Percentiles rank a stretch among this genome's conserved stretches.
These are phyloP conservation scores for Jackrogersella multiformis DNA, from an alignment of 495 filamentous ascomycete genomes.

Conservation along the genomic window DNA sequence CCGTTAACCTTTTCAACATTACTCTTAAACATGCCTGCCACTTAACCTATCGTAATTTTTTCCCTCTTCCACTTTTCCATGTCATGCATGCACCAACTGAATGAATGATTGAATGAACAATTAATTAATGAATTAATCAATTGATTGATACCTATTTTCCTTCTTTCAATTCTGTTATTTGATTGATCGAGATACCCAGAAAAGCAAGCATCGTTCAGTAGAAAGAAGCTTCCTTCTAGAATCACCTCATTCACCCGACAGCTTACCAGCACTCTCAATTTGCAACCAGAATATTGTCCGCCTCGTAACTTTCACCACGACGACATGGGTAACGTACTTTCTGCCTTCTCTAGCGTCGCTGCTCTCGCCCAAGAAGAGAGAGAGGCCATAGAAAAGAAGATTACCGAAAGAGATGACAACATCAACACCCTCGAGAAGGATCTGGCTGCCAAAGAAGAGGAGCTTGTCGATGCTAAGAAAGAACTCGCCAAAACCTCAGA, in stretches of 20 bases:
- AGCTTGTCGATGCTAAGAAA: slow-evolving; percentile 51
- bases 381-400: slow-evolving; percentile 52
- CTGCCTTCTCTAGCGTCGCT: slow-evolving; percentile 30
- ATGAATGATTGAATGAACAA: slow-evolving; percentile 31
- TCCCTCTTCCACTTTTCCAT: slow-evolving; percentile 21
- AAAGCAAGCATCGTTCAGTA: slow-evolving; percentile 14
- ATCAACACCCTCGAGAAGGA: slow-evolving; percentile 57
- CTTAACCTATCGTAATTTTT: slow-evolving; percentile 41
- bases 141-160: slow-evolving; percentile 13
- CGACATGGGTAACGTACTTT: slow-evolving; percentile 41
- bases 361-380: slow-evolving; percentile 46
- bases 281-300: too few relatives aligned
- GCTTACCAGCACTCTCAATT: not conserved
- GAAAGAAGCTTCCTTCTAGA: slow-evolving; percentile 1
- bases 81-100: slow-evolving; percentile 38
- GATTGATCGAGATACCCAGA: slow-evolving; percentile 33
- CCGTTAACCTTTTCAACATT: slow-evolving; percentile 1
- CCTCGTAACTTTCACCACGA: too few relatives aligned
- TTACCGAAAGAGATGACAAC: slow-evolving; percentile 48
- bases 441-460: slow-evolving; percentile 58
- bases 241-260: not conserved
- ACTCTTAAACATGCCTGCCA: not conserved
- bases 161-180: slow-evolving; percentile 31
- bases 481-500: slow-evolving; percentile 43
- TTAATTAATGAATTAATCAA: not conserved